A percentile compares a stretch with the other conserved stretches of the same genome.
These are phyloP conservation scores for Alternaria incomplexa DNA, from an alignment of 2,329 filamentous ascomycete genomes.

Conservation along the genomic window DNA sequence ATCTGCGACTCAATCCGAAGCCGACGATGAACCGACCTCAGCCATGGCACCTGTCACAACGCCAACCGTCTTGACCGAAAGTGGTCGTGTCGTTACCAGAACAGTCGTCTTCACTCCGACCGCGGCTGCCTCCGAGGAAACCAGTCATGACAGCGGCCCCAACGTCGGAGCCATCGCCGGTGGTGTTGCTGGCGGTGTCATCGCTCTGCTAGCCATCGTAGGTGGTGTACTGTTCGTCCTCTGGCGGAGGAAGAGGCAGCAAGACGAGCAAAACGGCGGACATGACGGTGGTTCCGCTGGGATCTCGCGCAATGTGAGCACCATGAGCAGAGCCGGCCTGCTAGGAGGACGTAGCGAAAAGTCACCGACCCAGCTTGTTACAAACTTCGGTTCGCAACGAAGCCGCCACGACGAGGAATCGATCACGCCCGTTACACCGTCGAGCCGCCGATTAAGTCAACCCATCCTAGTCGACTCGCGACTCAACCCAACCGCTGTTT, in stretches of 20 bases:
- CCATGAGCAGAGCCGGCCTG: constrained; percentile 56
- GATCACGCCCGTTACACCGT: constrained; percentile 43
- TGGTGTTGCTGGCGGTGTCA: constrained; percentile 51
- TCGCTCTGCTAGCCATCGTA: constrained; percentile 46
- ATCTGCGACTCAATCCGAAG: constrained; percentile 22
- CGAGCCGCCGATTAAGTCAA: constrained; percentile 49
- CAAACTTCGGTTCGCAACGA: constrained; percentile 35
- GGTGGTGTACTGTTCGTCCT: constrained; percentile 50
- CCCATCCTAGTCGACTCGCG: constrained; percentile 57
- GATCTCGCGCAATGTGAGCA: constrained; percentile 53
- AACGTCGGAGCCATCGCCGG: constrained; percentile 56
- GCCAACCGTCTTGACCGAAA: constrained; percentile 51
- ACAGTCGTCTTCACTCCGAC: constrained; percentile 51
- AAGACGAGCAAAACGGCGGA: constrained; percentile 24
- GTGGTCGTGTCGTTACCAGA: constrained; percentile 52
- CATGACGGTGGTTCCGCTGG: constrained; percentile 22
- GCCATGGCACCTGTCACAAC: constrained; percentile 24
- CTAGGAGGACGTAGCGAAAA: constrained; percentile 40
- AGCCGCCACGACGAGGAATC: constrained; percentile 41
- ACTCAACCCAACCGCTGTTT: constrained; percentile 56
- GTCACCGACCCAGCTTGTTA: constrained; percentile 32
- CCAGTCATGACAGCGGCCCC: constrained; percentile 12
- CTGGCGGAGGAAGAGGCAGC: constrained; percentile 41
- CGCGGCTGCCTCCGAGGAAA: constrained; percentile 16
- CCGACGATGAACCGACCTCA: constrained; percentile 11